Evolutionary conservation across 208 protist species (phyloP).

Genomic region (Herpetomonas muscarum): DNA sequence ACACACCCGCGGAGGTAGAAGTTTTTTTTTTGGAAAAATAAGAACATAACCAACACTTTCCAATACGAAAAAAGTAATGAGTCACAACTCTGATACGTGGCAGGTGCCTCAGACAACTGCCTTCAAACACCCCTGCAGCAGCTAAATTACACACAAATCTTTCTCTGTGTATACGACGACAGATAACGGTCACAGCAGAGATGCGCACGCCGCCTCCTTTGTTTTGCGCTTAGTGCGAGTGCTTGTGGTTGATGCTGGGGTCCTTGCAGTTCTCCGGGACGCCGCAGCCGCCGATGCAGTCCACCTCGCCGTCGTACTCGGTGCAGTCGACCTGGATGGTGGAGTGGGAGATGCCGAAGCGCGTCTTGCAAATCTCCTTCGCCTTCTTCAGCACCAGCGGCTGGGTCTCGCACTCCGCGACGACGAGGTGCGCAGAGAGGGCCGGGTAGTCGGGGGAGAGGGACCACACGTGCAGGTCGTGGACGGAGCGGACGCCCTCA

Average conservation of each 20-base stretch:
- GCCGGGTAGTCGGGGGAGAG: constrained; percentile 74
- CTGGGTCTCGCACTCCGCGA: constrained; percentile 20
- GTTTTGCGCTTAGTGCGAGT: no score
- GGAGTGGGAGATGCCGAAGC: constrained; percentile 77
- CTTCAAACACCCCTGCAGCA: no score
- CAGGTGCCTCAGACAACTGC: no score
- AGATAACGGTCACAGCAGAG: no score
- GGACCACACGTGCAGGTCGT: constrained; percentile 91
- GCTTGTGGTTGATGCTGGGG: constrained; percentile 5
- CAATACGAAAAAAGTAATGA: no score
- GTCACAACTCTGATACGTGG: no score
- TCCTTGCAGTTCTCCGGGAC: constrained; percentile 2
- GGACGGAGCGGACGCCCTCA: constrained; percentile 67
- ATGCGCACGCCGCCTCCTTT: no score
- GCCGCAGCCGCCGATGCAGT: constrained; percentile 26
- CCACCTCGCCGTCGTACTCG: constrained; percentile 19
- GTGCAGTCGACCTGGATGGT: constrained; percentile 88
- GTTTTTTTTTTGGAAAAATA: no score
- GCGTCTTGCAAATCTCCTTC: constrained; percentile 42
- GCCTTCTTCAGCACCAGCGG: constrained; percentile 43
- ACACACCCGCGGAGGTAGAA: no score
- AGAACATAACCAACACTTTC: no score
- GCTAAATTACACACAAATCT: no score
- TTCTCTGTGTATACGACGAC: no score
- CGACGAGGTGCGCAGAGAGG: constrained; percentile 79